Evolutionary conservation across 2,329 filamentous ascomycete genomes (phyloP), one percentile per base, ranked within the genome.

Genomic region (Erysiphe pulchra): DNA sequence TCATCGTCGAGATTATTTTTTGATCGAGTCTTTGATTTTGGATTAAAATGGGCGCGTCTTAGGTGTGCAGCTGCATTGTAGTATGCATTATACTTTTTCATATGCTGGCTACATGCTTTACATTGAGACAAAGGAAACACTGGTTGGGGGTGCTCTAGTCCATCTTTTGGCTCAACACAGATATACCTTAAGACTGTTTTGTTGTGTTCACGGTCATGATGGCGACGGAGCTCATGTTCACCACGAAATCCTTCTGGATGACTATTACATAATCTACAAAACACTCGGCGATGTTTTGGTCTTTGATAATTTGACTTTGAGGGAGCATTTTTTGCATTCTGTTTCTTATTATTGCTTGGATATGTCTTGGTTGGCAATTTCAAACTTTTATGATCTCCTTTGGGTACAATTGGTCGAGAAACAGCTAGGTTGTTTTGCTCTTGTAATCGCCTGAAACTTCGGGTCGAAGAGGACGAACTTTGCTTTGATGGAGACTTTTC

Each of bases 11-110:
- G 63, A 49, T 50, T 57, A 28, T 48, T 56, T 34, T 57, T 57
- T 34, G 53, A 56, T 54, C 65, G 65, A 33, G 61, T 62, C 13
- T 69, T 64, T 32, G 16, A 13, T 60, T 71, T 73, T 45, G 66
- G 77, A 56, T 80, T 81, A 67, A 94, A 95, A 59, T 95, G 87
- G 0, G 80, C 79, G 44, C 87, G 76, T 38, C 86, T 73, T 9
- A 95, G 69, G 58, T 95, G 87, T 0, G 85, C 87, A 0, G 85
- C 85, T 0, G 86, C 87, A 55, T 95, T 95, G 63, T 95, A 94
- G 63, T 94, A 90, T 14, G 81, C 82, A 3, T 80, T 80, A 54
- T 95, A 95, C 48, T 73, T 70, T 65, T 94, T 94, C 65, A 93
- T 94, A 46, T 70, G 64, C 40, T 70, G 69, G 43, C 69, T 70